Evolutionary conservation across 2,329 filamentous ascomycete species (phyloP).

Genomic region (Rhinocladiella similis): DNA sequence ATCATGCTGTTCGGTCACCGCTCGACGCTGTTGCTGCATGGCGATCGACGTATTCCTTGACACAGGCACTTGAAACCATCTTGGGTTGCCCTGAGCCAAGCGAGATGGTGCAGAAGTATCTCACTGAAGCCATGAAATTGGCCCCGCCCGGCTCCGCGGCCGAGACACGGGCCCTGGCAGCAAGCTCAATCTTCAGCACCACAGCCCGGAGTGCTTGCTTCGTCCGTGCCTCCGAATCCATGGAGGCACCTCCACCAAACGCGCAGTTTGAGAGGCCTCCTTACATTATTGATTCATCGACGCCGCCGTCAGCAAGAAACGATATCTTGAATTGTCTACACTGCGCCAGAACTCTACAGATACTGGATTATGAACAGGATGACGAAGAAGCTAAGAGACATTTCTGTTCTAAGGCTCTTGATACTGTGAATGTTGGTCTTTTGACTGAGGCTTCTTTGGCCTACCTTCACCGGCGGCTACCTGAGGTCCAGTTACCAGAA

Average conservation of each 20-base stretch:
- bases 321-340: conserved; percentile 60
- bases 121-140: conserved; percentile 69
- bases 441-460: conserved; percentile 23
- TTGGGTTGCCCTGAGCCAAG: conserved; percentile 50
- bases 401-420: conserved; percentile 35
- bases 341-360: conserved; percentile 59
- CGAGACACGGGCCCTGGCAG: conserved; percentile 58
- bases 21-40: conserved; percentile 89
- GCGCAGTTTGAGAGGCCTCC: conserved; percentile 29
- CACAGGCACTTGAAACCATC: conserved; percentile 65
- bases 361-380: conserved; percentile 44
- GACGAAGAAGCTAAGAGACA: conserved; percentile 33
- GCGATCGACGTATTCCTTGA: conserved; percentile 76
- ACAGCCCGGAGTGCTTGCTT: conserved; percentile 38
- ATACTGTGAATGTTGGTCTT: conserved; percentile 29
- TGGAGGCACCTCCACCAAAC: conserved; percentile 51
- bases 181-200: conserved; percentile 60
- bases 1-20: conserved; percentile 79
- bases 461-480: conserved; percentile 25
- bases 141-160: conserved; percentile 79
- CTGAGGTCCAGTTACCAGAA: conserved; percentile 11
- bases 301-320: conserved; percentile 49
- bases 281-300: conserved; percentile 55
- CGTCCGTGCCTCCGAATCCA: conserved; percentile 47
- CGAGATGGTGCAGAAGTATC: conserved; percentile 51